These are phyloP conservation scores for Solidago caesia DNA, from an alignment of 129 eudicot species.

Conservation along the genomic window DNA sequence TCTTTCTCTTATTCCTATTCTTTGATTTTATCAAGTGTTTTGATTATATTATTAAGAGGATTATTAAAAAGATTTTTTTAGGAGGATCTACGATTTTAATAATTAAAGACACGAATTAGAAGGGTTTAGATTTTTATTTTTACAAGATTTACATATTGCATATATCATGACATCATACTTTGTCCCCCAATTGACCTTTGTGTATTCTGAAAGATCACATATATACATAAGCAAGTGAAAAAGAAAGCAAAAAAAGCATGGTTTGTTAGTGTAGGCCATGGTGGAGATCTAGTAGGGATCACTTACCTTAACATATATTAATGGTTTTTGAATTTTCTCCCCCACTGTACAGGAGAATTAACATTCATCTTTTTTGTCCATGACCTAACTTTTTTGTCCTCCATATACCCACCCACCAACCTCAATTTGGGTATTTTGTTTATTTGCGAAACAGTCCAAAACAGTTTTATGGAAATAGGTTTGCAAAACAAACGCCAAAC, in stretches of 20 bases:
- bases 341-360: constrained; percentile 34
- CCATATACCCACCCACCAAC: constrained; percentile 35
- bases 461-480: not conserved
- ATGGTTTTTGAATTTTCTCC: constrained; percentile 24
- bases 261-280: constrained; percentile 36
- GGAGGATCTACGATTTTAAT: too few relatives aligned
- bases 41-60: too few relatives aligned
- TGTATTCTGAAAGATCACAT: constrained; percentile 37
- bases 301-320: constrained; percentile 23
- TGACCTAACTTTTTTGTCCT: constrained; percentile 41
- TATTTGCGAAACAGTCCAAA: not conserved
- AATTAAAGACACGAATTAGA: too few relatives aligned
- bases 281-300: constrained; percentile 48
- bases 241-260: constrained; percentile 13
- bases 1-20: too few relatives aligned
- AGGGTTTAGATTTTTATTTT: too few relatives aligned
- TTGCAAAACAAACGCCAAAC: not conserved
- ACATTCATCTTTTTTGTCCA: constrained; percentile 25
- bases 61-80: too few relatives aligned
- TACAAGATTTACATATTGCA: too few relatives aligned
- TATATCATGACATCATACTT: constrained; percentile 30
- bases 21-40: too few relatives aligned
- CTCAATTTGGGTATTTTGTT: constrained; percentile 20
- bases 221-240: constrained; percentile 22
- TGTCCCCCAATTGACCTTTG: constrained; percentile 41